Evolutionary conservation across 148 eudicot genomes (phyloP), one percentile per base, ranked within the genome.

Genomic region (Fallopia convolvulus): DNA sequence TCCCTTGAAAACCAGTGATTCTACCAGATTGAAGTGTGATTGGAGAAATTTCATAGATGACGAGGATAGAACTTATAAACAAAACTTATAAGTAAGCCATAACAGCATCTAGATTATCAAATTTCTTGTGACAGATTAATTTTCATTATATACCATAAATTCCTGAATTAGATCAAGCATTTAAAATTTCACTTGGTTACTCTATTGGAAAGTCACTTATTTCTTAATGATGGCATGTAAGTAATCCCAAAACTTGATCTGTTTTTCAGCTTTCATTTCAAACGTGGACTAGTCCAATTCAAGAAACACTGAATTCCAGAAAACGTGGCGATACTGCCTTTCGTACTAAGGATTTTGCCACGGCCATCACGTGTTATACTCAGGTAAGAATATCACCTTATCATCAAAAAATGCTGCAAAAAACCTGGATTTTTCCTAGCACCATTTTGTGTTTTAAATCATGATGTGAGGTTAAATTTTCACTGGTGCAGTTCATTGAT

Each of bases 261-360:
- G 55, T 74, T 61, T 74, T 65, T 21, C 90, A 91, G 97, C 92
- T 88, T 52, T 91, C 93, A 1, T 89, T 91, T 74, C 93, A 91
- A 85, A 83, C 84, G 76, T 89, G 97, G 93, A 88, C 93, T 11
- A 81, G 78, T 80, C 93, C 89, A 61, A 84, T 91, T 83, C 97
- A 89, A 77, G 97, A 91, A 61, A 84, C 93, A 5, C 82, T 91
- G 58, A 88, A 91, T 83, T 81, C 82, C 83, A 89, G 87, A 84
- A 91, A 91, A 78, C 88, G 79, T 23, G 93, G 91, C 79, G 97
- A 91, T 72, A 58, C 84, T 48, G 93, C 90, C 47, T 91, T 91
- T 74, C 85, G 89, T 75, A 83, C 86, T 44, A 89, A 88, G 85
- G 93, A 89, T 77, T 89, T 85, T 72, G 79, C 82, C 65, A 82